Evolutionary conservation across 2,329 filamentous ascomycete genomes (phyloP).

Genomic region (Chrysoporthe cubensis): DNA sequence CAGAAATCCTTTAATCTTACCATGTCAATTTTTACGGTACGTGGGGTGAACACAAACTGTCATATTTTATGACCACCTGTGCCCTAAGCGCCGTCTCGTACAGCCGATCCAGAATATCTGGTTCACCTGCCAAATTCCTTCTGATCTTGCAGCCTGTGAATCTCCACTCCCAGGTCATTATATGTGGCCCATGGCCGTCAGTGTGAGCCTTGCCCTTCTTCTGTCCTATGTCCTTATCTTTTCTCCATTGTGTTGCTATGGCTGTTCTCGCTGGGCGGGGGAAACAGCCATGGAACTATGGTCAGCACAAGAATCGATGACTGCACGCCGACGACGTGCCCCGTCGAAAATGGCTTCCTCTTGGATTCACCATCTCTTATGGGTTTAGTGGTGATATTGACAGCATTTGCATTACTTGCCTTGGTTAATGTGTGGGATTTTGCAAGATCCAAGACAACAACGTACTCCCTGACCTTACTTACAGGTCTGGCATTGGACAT

Average conservation of each 20-base stretch:
- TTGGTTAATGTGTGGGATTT: constrained; percentile 34
- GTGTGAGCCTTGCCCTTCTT: background rate
- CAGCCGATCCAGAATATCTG: background rate
- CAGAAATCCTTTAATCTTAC: background rate
- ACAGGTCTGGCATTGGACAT: constrained; percentile 49
- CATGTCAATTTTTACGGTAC: background rate
- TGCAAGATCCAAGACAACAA: constrained; percentile 37
- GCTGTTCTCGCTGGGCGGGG: background rate
- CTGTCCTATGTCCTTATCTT: background rate
- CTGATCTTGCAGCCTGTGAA: constrained; percentile 2
- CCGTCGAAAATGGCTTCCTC: constrained; percentile 30
- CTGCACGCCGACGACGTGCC: constrained; percentile 32
- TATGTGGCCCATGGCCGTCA: constrained; percentile 9
- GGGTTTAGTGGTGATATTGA: constrained; percentile 34
- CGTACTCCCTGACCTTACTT: constrained; percentile 46
- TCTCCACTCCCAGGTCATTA: constrained; percentile 15
- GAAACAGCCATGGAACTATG: constrained; percentile 27
- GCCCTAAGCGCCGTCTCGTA: constrained; percentile 8
- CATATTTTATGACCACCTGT: background rate
- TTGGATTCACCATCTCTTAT: constrained; percentile 30
- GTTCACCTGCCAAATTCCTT: constrained; percentile 10
- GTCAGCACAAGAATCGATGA: constrained; percentile 26
- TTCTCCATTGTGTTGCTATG: constrained; percentile 6
- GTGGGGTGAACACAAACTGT: background rate
- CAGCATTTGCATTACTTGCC: constrained; percentile 34